Evolutionary conservation across 2,329 filamentous ascomycete species (phyloP), one percentile per base, ranked within the genome.

Genomic region (Hirsutella rhossiliensis): DNA sequence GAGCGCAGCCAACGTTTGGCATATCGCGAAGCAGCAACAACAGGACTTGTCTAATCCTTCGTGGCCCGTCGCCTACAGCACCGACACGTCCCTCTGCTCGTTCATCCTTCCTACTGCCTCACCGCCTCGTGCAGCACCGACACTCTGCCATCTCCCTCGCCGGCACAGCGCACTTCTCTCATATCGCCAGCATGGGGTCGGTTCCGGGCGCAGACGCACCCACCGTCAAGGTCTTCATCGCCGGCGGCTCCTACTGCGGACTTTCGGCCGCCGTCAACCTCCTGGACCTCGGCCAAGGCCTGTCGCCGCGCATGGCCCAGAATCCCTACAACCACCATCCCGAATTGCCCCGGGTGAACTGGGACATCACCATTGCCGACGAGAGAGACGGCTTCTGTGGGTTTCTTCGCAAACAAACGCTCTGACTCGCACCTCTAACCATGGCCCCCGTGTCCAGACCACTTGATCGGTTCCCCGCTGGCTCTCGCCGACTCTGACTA

Each of bases 301-400:
- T 68, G 47, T 56, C 62, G 8, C 66, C 74, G n/a, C 72, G 78
- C 37, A 59, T 62, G 56, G 57, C 58, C 40, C 57, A 54, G 18
- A 52, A 59, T 30, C 54, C 54, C n/a, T 66, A 66, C 44, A 46
- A 48, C 38, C 63, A 72, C 55, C 52, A 69, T 52, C 50, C 63
- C 50, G 55, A 63, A 28, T 56, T 67, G 18, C 65, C 67, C 38
- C 68, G 66, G 20, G 66, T 82, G 38, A 69, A 76, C 1, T 62
- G 86, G 13, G 73, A 87, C 32, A 79, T 89, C 42, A 87, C 82
- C 19, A 72, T 89, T 19, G 78, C 86, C 20, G 84, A 89, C 54
- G 82, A 88, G 60, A 69, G 82, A n/a, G 84, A 89, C 66, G 85
- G 85, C n/a, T 88, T 79, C 59, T 88, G 84, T 88, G 67, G 53